Conservation (phyloP, 1,139 yeast species). For the Blastobotrys serpentis region DNA sequence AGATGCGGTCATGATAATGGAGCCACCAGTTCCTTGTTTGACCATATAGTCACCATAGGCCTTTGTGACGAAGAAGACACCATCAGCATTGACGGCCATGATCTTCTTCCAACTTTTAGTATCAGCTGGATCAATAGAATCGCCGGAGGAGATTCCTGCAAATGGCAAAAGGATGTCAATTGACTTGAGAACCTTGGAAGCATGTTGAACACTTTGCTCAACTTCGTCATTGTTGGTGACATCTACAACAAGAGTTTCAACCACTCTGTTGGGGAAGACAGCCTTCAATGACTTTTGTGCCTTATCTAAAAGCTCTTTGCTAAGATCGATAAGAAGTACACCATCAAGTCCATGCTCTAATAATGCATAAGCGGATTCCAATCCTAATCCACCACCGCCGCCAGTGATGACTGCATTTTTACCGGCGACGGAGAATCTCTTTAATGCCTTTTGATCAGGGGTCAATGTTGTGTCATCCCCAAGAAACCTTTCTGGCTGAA, state of each 20-base stretch:
- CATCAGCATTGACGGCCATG: constrained; percentile 18
- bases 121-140: background rate
- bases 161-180: constrained; percentile 16
- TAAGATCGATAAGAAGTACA: constrained; percentile 14
- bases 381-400: constrained; percentile 20
- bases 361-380: constrained; percentile 20
- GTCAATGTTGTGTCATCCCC: constrained; percentile 9
- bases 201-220: constrained; percentile 11
- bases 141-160: constrained; percentile 16
- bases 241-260: constrained; percentile 9
- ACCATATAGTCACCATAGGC: constrained; percentile 17
- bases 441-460: constrained; percentile 15
- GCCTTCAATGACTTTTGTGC: constrained; percentile 6
- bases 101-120: constrained; percentile 11
- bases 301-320: background rate
- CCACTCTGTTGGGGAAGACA: constrained; percentile 15
- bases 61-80: constrained; percentile 22
- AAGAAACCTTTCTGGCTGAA: background rate
- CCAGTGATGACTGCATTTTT: constrained; percentile 21
- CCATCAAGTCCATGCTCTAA: constrained; percentile 19
- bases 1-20: constrained; percentile 16
- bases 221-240: constrained; percentile 9
- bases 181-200: constrained; percentile 5
- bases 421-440: constrained; percentile 17
- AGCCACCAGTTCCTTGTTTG: constrained; percentile 15